phyloP scores from a whole-genome alignment of 345 rosid species.

The Citropsis articulata region DNA sequence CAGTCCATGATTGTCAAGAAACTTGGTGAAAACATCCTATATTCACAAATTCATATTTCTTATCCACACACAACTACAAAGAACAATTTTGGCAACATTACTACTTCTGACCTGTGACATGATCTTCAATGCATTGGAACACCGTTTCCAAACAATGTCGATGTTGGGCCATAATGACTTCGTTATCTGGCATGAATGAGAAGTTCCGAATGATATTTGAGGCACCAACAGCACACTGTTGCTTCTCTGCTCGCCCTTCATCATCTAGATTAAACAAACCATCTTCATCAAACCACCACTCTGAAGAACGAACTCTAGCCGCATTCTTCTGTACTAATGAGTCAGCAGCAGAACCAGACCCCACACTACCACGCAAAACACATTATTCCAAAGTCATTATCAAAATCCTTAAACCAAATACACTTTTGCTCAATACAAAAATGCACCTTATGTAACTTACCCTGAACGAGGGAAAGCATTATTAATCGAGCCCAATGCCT shows the following conservation, averaged over 20 bases:
- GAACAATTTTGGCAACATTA: not conserved
- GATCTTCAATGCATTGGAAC: slow-evolving; percentile 91
- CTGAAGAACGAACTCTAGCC: slow-evolving; percentile 48
- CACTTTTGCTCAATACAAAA: not conserved
- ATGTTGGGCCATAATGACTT: slow-evolving; percentile 87
- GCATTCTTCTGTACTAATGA: slow-evolving; percentile 42
- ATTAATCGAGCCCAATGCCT: slow-evolving; percentile 50
- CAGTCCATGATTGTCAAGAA: not conserved
- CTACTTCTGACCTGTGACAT: slow-evolving; percentile 51
- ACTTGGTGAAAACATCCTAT: not conserved
- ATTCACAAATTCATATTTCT: not conserved
- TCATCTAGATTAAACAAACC: slow-evolving; percentile 91
- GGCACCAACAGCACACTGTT: slow-evolving; percentile 87
- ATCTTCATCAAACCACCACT: slow-evolving; percentile 94
- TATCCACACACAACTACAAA: not conserved
- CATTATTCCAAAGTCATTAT: slow-evolving; percentile 14
- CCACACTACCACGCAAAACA: slow-evolving; percentile 36
- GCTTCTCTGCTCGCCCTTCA: slow-evolving; percentile 88
- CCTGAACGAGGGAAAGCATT: slow-evolving; percentile 34
- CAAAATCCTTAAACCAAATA: slow-evolving; percentile 4
- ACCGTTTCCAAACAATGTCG: slow-evolving; percentile 98
- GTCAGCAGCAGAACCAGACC: slow-evolving; percentile 36
- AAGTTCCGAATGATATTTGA: slow-evolving; percentile 91
- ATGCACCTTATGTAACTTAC: slow-evolving; percentile 31
- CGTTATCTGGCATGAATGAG: slow-evolving; percentile 99